Base-by-base conservation (phyloP, 179 eudicot species). In the Dionaea muscipula region DNA sequence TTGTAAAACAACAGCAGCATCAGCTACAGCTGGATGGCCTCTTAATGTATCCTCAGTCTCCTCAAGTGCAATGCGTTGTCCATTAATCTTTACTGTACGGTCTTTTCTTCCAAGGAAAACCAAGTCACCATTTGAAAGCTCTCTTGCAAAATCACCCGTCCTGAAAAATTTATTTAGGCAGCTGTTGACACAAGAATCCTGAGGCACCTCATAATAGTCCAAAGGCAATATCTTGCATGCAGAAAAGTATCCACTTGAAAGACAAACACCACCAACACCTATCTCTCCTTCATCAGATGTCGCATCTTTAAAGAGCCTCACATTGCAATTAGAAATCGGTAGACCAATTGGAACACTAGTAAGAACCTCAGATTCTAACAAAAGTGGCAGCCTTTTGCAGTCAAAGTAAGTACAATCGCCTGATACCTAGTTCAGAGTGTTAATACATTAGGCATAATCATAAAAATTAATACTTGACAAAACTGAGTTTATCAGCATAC, bases 361-460 rank as follows among this genome's bases (percentile, higher is more conserved):
- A 36, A 82, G 49, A 22, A 52, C 44, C 75, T 82, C 94, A 31
- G 60, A 64, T 59, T 84, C 84, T 40, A 86, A 66, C 44, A 82
- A 69, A 24, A 24, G 28, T 0, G 75, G 80, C 67, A 84, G 70
- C 47, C 60, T 63, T 56, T 72, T 77, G 82, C 95, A 91, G 59
- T 91, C 91, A 66, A 84, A 91, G 72, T 75, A 91, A 39, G 88
- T 78, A 71, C 95, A 91, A 63, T 91, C 98, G 47, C 94, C 98
- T 22, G 95, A 79, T 36, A 87, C 82, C 88, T 81, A 23, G 11
- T 11, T 25, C 33, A 49, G 8, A 53, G 41, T 28, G 27, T 18
- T 26, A 51, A 2, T 14, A 8, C 20, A 47, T 47, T 24, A 19
- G 26, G 20, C 2, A 43, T n/a, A 38, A 2, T 31, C 2, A 17